phyloP scores from a whole-genome alignment of 768 basidiomycete genomes.

The Cystofilobasidium macerans region DNA sequence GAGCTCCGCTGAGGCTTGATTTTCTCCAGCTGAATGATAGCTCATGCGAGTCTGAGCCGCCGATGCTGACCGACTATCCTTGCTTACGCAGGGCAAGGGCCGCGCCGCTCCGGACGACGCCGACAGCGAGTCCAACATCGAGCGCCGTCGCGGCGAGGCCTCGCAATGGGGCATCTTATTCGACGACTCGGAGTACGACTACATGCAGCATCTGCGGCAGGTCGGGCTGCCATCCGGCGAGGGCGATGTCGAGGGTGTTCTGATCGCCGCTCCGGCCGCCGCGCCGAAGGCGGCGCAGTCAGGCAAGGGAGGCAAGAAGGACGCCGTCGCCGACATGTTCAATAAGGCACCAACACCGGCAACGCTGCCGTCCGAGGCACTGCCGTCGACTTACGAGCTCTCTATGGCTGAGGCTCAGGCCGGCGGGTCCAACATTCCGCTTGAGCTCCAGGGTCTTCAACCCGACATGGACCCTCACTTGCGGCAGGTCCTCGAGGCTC shows the following conservation, averaged over 20 bases:
- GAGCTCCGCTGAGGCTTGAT: background rate
- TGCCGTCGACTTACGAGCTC: constrained; percentile 64
- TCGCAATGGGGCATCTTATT: constrained; percentile 79
- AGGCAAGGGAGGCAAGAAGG: constrained; percentile 39
- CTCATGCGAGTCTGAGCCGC: too few species aligned
- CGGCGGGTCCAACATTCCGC: constrained; percentile 63
- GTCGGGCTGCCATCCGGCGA: constrained; percentile 54
- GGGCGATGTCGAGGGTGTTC: constrained; percentile 59
- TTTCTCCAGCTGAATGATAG: too few species aligned
- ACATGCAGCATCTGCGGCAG: constrained; percentile 86
- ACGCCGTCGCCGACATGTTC: constrained; percentile 41
- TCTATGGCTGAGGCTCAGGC: constrained; percentile 42
- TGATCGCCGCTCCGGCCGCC: constrained; percentile 71
- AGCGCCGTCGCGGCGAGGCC: constrained; percentile 70
- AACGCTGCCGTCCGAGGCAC: constrained; percentile 48
- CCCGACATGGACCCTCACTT: constrained; percentile 96
- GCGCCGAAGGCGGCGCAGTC: constrained; percentile 37
- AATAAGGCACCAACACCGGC: constrained; percentile 13
- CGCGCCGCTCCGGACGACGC: constrained; percentile 62
- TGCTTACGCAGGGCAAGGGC: constrained; percentile 54
- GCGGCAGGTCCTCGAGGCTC: constrained; percentile 78
- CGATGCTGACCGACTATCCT: background rate
- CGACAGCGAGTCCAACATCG: constrained; percentile 43
- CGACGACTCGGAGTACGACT: constrained; percentile 94
- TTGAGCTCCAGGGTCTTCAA: constrained; percentile 74